Percentiles rank a stretch among this genome's conserved stretches.
Conservation (phyloP, 192 early-diverging fungal genomes). For the Umbelopsis sp. region DNA sequence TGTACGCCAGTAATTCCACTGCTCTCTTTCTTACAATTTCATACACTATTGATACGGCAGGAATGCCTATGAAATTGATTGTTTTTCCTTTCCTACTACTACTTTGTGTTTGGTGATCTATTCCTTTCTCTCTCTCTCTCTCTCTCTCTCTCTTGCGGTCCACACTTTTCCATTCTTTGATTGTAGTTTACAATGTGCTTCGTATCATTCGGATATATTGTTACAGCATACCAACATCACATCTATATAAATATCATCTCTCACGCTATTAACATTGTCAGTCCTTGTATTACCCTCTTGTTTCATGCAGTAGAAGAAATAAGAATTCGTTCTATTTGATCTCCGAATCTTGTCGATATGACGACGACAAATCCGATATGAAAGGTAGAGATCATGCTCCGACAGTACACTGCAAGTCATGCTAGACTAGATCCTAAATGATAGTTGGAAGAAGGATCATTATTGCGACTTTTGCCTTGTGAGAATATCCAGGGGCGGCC, state of each 20-base stretch:
- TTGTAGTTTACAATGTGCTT: not conserved
- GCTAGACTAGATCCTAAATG: too few relatives aligned
- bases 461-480: not conserved
- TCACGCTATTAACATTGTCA: not conserved
- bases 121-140: not conserved
- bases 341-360: too few relatives aligned
- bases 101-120: not conserved
- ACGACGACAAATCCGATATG: too few relatives aligned
- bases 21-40: not conserved
- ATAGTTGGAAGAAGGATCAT: not conserved
- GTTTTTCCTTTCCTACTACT: not conserved
- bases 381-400: too few relatives aligned
- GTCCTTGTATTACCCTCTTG: too few relatives aligned
- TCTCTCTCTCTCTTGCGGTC: not conserved
- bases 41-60: not conserved
- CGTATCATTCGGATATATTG: not conserved
- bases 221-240: not conserved
- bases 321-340: not conserved
- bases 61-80: not conserved
- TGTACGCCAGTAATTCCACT: not conserved
- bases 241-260: slow-evolving; percentile 2
- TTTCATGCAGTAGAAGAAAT: not conserved
- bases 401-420: too few relatives aligned
- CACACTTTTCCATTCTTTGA: not conserved
- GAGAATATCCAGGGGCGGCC: not conserved